Conservation (phyloP, 805 yeast genomes). For the Kazachstania bromeliacearum region DNA sequence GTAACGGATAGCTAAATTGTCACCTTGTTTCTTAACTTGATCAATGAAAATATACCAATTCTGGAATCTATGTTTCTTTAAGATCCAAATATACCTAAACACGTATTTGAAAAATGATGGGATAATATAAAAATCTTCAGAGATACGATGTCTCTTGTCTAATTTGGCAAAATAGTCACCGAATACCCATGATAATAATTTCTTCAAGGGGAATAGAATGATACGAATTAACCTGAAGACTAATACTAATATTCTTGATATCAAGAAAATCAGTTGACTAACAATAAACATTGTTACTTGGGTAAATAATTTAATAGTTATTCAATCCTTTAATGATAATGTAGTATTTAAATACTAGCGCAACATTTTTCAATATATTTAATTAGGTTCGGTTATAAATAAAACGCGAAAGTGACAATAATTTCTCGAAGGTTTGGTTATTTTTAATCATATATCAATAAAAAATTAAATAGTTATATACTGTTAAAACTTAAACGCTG, state of each 20-base stretch:
- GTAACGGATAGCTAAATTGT: conserved; percentile 55
- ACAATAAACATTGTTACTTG: no score
- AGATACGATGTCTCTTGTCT: conserved; percentile 28
- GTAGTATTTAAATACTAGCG: no score
- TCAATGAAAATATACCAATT: conserved; percentile 64
- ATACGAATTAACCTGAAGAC: conserved; percentile 11
- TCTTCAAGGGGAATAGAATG: conserved; percentile 11
- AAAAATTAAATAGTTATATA: not conserved
- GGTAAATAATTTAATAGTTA: no score
- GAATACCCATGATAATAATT: conserved; percentile 6
- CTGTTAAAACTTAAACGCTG: not conserved
- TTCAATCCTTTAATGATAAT: no score
- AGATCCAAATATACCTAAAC: conserved; percentile 31
- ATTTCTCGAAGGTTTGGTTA: no score
- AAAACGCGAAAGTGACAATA: no score
- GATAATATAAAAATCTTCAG: conserved; percentile 46
- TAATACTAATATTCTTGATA: conserved; percentile 10
- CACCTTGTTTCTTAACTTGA: conserved; percentile 39
- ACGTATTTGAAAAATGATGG: conserved; percentile 36
- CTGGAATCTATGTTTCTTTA: conserved; percentile 33
- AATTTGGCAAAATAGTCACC: conserved; percentile 13
- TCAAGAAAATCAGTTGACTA: conserved; percentile 8
- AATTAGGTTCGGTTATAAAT: no score
- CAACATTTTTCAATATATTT: no score
- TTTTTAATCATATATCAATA: not conserved